Evolutionary conservation across 2,329 filamentous ascomycete genomes (phyloP), one percentile per base, ranked within the genome.

Genomic region (Xylariaceae sp.): DNA sequence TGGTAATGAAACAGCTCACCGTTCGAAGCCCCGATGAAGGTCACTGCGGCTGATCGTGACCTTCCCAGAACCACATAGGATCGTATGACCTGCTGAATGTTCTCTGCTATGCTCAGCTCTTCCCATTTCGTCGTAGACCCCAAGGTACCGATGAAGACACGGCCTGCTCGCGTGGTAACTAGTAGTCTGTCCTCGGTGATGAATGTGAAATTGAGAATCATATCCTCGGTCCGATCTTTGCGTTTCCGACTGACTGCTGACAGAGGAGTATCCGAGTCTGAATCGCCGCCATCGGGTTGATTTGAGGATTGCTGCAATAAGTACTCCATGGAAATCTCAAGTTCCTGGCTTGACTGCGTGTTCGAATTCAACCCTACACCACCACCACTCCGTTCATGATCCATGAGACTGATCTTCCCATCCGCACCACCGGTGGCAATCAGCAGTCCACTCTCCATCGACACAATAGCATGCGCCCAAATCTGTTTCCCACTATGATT

Each of bases 401-500:
- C 59, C 27, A 79, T 70, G n/a, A 82, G 58, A 3, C 75, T 74
- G 38, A 86, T 76, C 55, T 77, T 82, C 14, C 90, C 86, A 68
- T 99, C 94, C 11, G 89, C 86, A n/a, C 89, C 94, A 11, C 94
- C 94, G 2, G 88, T 90, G 4, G 81, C 83, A 17, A 90, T 66
- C 1, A 76, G 54, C 0, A 73, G 60, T 12, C 64, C 66, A 12
- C 66, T 57, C 1, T 64, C 59, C 2, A 62, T 58, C 45, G 50
- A 70, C 51, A 49, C 49, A 2, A 66, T 58, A 11, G 80, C 81
- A 35, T 83, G 76, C 0, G 90, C 85, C 91, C 92, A 97, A 6
- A 97, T 83, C 63, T 96, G 90, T 68, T 96, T 99, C 6, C 94
- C 94, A 32, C 75, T 77, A 64, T 97, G 91, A 52, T 83, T 80